These are phyloP conservation scores for Neltuma alba DNA, from an alignment of 306 rosid species.

Conservation along the genomic window DNA sequence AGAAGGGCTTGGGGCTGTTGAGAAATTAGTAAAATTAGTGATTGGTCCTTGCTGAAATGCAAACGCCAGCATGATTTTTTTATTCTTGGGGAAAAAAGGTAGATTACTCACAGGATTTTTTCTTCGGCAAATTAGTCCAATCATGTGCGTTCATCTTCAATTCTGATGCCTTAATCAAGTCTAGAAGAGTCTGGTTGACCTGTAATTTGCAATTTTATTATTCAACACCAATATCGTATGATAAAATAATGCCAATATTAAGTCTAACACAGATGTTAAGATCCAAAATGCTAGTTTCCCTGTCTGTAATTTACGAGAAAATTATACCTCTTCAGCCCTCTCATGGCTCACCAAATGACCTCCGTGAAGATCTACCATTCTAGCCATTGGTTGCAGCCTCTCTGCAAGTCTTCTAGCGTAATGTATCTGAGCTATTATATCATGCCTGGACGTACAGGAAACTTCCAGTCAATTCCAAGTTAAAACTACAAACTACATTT, in stretches of 20 bases:
- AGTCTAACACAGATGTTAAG: conserved; percentile 12
- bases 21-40: conserved; percentile 11
- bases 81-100: not conserved
- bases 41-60: not conserved
- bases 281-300: conserved; percentile 10
- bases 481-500: conserved; percentile 10
- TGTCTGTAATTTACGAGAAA: conserved; percentile 12
- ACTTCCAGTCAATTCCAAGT: conserved; percentile 29
- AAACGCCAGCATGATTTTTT: conserved; percentile 4
- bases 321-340: conserved; percentile 82
- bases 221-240: conserved; percentile 27
- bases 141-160: conserved; percentile 58
- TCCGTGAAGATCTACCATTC: conserved; percentile 94
- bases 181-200: conserved; percentile 88
- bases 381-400: conserved; percentile 80
- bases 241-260: not conserved
- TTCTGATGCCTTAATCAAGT: conserved; percentile 75
- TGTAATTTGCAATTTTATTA: conserved; percentile 40
- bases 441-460: conserved; percentile 58
- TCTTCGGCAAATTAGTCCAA: conserved; percentile 79
- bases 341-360: conserved; percentile 97
- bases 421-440: conserved; percentile 83
- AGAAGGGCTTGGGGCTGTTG: not conserved
- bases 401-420: conserved; percentile 80
- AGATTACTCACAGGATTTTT: conserved; percentile 57